Conservation (phyloP, 1,139 yeast species). For the Yamadazyma sp. region DNA sequence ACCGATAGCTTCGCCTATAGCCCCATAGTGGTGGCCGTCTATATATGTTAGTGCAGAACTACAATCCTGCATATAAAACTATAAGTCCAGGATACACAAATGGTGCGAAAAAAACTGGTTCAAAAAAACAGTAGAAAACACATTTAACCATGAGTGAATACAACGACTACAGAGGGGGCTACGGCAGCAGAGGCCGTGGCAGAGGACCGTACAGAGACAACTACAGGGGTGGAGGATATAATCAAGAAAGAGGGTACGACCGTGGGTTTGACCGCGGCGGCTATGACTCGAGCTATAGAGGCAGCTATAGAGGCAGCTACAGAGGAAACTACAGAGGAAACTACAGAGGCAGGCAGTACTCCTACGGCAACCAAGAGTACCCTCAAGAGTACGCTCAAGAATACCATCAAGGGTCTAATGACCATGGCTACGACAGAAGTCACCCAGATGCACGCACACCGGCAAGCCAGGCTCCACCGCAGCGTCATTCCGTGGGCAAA, state of each 20-base stretch:
- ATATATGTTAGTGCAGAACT: too few relatives aligned
- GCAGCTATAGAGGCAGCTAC: slow-evolving; percentile 4
- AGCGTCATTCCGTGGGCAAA: background rate
- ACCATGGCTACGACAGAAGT: slow-evolving; percentile 3
- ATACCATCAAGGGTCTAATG: background rate
- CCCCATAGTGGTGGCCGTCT: too few relatives aligned
- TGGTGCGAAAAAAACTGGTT: background rate
- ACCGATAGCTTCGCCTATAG: too few relatives aligned
- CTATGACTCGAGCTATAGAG: slow-evolving; percentile 7
- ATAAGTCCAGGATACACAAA: background rate
- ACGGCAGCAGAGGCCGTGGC: slow-evolving; percentile 6
- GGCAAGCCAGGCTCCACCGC: background rate
- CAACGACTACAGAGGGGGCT: slow-evolving; percentile 8
- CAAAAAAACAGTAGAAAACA: background rate
- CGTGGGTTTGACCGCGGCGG: background rate
- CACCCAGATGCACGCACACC: background rate
- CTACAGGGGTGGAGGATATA: slow-evolving; percentile 2
- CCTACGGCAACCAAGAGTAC: background rate
- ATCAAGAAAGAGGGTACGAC: slow-evolving; percentile 2
- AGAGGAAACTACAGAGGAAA: slow-evolving; percentile 8
- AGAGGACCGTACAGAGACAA: slow-evolving; percentile 7
- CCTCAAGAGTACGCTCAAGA: background rate
- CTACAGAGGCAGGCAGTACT: background rate
- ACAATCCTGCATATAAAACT: background rate
- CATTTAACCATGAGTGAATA: slow-evolving; percentile 1